Base-by-base conservation (phyloP, 805 yeast species). In the Naumovozyma baii region DNA sequence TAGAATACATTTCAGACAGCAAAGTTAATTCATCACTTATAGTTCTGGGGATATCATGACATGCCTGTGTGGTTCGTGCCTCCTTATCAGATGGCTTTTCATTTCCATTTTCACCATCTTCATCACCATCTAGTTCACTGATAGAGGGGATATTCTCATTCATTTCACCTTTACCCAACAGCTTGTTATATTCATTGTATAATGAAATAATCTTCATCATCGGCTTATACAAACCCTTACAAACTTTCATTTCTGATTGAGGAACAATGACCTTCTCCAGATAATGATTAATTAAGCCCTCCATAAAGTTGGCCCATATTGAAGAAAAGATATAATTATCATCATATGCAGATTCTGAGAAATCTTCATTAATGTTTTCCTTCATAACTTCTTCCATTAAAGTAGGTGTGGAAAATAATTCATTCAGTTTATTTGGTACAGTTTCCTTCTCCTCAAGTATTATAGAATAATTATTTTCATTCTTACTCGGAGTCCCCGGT, bases 221-320 rank as follows among this genome's bases (percentile, higher is more conserved):
- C 28, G 64, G 64, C 32, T 58, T 60, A 41, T 59, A 58, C 29
- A 61, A 39, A 33, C 60, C 63, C 42, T 56, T 61, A 28, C 64
- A 60, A 30, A 61, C 63, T 39, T 60, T 61, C 54, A 52, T 54
- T 41, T 61, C 66, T n/a, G 63, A 59, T n/a, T 50, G 55, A 5
- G 66, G 64, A 3, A 60, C 61, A 18, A 61, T 61, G 3, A 55
- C 49, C 34, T 53, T 54, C 32, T 61, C 64, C 42, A 61, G 39
- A 41, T 60, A 60, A 39, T 61, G 66, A 36, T 61, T 61, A 16
- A 61, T 61, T 31, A 61, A 39, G 4, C 64, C 64, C 41, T 61
- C 66, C 64, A 60, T 61, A 36, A 61, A 61, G 37, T 61, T 61
- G 2, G 66, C 64, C 66, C 66, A 61, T 8, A 61, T 58, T 3